Evolutionary conservation across 169 alveolate species (phyloP).

Genomic region (Plasmodium billcollinsi): DNA sequence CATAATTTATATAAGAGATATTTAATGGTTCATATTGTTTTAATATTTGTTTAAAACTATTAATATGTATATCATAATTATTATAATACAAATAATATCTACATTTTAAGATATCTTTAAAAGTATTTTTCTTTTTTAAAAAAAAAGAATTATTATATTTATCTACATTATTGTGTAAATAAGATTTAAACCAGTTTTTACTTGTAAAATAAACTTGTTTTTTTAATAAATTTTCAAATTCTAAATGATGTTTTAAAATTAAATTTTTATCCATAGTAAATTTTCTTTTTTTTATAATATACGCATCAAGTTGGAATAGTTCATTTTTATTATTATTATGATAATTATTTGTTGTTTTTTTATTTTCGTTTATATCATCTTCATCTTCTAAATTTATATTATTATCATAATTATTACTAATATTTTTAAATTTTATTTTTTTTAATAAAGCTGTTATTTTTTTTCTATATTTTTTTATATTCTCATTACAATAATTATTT

Average conservation of each 20-base stretch:
- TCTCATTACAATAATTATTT: background rate
- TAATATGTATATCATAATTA: constrained; percentile 27
- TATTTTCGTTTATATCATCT: constrained; percentile 6
- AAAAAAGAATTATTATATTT: constrained; percentile 52
- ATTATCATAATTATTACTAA: background rate
- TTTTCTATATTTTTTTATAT: background rate
- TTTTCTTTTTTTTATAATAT: constrained; percentile 24
- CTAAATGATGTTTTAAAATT: constrained; percentile 16
- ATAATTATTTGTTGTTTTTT: constrained; percentile 11
- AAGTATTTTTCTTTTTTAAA: constrained; percentile 14
- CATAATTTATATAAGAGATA: constrained; percentile 32
- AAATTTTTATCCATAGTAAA: constrained; percentile 28
- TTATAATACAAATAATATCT: constrained; percentile 60
- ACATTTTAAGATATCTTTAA: constrained; percentile 31
- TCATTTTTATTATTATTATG: background rate
- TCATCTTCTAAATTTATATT: too few relatives aligned
- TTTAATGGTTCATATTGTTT: constrained; percentile 66
- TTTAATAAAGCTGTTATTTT: background rate
- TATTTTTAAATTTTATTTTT: background rate
- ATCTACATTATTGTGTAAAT: constrained; percentile 18
- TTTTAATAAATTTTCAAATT: constrained; percentile 46
- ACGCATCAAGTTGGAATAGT: constrained; percentile 38
- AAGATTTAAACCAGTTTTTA: constrained; percentile 56
- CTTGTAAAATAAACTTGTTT: constrained; percentile 52
- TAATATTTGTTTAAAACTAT: constrained; percentile 59